phyloP scores from a whole-genome alignment of 78 protist species.

The Bigelowiella natans region DNA sequence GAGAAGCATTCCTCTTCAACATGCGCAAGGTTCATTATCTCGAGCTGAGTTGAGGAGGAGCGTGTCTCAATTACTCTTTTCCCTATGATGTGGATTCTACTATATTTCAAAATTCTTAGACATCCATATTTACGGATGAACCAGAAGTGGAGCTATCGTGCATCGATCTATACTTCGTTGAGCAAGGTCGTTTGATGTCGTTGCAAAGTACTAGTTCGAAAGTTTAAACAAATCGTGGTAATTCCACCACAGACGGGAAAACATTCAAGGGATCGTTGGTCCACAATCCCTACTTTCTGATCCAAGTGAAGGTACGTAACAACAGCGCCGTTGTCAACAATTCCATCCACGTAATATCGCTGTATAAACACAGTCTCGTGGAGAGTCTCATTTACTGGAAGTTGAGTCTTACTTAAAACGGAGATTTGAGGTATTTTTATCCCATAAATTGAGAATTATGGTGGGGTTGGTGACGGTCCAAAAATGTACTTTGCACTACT shows the following conservation, averaged over 20 bases:
- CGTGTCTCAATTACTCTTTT: too few relatives aligned
- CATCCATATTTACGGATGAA: background rate
- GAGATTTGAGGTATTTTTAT: background rate
- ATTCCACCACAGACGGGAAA: background rate
- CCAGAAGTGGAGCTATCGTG: background rate
- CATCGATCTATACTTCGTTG: background rate
- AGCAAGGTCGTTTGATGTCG: background rate
- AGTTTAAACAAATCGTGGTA: too few relatives aligned
- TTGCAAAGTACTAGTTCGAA: too few relatives aligned
- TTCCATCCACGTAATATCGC: background rate
- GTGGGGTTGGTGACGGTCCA: too few relatives aligned
- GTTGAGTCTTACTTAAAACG: background rate
- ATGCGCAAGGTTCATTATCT: background rate
- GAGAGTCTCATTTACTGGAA: background rate
- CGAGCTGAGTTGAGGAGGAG: too few relatives aligned
- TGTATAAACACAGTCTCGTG: background rate
- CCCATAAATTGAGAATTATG: too few relatives aligned
- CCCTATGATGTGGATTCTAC: too few relatives aligned
- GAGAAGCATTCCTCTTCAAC: background rate
- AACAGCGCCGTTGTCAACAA: too few relatives aligned
- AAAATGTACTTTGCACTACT: too few relatives aligned
- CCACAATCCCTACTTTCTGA: background rate
- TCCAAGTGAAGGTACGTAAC: background rate
- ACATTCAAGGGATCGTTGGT: background rate
- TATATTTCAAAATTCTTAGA: background rate